phyloP scores from a whole-genome alignment of 148 eudicot genomes.

The Rhododendron simsii region DNA sequence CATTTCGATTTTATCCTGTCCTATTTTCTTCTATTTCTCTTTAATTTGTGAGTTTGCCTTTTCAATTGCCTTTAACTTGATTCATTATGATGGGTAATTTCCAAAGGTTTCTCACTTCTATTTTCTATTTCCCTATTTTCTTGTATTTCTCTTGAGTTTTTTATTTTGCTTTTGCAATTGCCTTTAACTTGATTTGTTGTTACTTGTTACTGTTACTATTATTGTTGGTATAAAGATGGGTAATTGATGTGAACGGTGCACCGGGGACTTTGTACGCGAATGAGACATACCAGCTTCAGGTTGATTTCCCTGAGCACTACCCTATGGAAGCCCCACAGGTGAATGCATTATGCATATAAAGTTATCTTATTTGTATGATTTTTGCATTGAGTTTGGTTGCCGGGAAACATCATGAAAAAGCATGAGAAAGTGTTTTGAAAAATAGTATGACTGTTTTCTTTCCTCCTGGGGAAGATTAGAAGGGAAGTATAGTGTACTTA shows the following conservation, averaged over 20 bases:
- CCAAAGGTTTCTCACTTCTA: background rate
- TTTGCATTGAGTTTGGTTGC: background rate
- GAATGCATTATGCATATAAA: background rate
- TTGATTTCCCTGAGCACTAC: conserved; percentile 71
- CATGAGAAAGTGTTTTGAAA: background rate
- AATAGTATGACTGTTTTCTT: background rate
- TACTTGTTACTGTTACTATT: background rate
- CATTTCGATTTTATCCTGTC: background rate
- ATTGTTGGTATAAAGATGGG: conserved; percentile 38
- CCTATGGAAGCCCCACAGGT: conserved; percentile 87
- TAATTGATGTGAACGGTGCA: conserved; percentile 67
- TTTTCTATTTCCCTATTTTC: background rate
- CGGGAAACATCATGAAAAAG: background rate
- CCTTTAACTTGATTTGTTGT: background rate
- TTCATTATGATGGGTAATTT: conserved; percentile 20
- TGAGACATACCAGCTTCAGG: conserved; percentile 61
- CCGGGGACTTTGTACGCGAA: conserved; percentile 52
- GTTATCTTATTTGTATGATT: background rate
- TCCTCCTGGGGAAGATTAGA: background rate
- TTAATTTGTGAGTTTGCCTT: background rate
- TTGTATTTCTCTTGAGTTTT: background rate
- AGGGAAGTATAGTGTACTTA: background rate
- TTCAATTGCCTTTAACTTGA: background rate
- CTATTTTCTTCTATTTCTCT: background rate
- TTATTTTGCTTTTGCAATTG: background rate